These are phyloP conservation scores for Hypoxylon sp. DNA, from an alignment of 2,329 filamentous ascomycete genomes.

Conservation along the genomic window DNA sequence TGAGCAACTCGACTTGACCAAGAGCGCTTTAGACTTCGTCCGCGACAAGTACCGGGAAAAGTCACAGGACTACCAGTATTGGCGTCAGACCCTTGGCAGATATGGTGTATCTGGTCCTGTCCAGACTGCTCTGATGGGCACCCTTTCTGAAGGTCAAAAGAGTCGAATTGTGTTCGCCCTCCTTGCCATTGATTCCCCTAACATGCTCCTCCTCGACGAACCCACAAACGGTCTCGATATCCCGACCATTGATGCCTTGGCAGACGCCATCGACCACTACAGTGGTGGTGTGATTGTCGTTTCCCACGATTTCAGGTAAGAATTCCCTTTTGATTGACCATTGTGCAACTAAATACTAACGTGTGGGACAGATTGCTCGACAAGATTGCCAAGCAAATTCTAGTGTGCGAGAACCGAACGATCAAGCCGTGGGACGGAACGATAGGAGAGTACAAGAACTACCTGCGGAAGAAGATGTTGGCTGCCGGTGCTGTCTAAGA, in stretches of 20 bases:
- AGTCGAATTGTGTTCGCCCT: conserved; percentile 98
- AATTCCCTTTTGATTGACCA: conserved; percentile 17
- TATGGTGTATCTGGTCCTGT: conserved; percentile 95
- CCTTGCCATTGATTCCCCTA: conserved; percentile 93
- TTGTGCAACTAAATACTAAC: conserved; percentile 40
- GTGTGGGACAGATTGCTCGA: conserved; percentile 81
- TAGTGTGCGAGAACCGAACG: conserved; percentile 98
- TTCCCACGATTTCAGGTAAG: conserved; percentile 98
- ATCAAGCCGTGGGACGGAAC: conserved; percentile 89
- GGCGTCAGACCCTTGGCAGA: conserved; percentile 95
- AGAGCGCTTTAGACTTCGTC: conserved; percentile 97
- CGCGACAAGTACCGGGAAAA: conserved; percentile 92
- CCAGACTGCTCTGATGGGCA: conserved; percentile 98
- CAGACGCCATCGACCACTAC: conserved; percentile 97
- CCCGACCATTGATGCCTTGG: conserved; percentile 96
- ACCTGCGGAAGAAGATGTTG: conserved; percentile 99
- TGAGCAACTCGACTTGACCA: conserved; percentile 97
- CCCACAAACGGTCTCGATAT: conserved; percentile 99
- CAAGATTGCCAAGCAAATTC: conserved; percentile 99
- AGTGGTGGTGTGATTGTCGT: conserved; percentile 98
- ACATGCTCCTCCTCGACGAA: conserved; percentile 98
- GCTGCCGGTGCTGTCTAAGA: conserved; percentile 85
- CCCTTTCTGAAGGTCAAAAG: conserved; percentile 97
- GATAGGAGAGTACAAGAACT: conserved; percentile 97
- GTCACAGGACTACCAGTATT: conserved; percentile 99